Conservation (phyloP, 805 yeast genomes). For the Wickerhamiella azyma region DNA sequence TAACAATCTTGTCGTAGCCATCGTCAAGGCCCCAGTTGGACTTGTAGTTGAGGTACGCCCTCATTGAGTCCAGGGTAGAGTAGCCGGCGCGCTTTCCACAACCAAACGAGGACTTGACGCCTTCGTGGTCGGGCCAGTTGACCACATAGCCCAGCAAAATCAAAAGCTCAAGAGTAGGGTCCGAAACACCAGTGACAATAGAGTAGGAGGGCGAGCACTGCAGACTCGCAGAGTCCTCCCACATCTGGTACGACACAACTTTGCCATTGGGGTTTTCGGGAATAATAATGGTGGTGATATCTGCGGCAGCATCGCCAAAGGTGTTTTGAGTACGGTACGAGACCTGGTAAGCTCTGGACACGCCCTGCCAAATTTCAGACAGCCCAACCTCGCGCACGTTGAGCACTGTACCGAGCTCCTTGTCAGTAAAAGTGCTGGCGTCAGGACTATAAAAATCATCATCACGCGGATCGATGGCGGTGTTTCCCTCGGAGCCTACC, state of each 20-base stretch:
- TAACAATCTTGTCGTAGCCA: constrained; percentile 8
- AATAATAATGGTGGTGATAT: constrained; percentile 14
- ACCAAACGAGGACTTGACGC: constrained; percentile 20
- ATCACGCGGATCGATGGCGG: constrained; percentile 8
- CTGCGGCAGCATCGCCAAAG: constrained; percentile 8
- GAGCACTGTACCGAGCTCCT: constrained; percentile 10
- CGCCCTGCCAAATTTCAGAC: constrained; percentile 4
- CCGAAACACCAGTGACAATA: constrained; percentile 11
- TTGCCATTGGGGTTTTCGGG: constrained; percentile 8
- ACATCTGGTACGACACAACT: constrained; percentile 20
- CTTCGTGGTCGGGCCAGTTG: constrained; percentile 23
- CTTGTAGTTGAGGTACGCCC: constrained; percentile 16
- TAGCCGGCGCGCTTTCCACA: constrained; percentile 21
- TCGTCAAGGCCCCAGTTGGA: constrained; percentile 12
- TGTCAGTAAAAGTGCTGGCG: background rate
- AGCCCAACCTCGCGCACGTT: constrained; percentile 11
- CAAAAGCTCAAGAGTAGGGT: constrained; percentile 3
- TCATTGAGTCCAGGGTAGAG: constrained; percentile 19
- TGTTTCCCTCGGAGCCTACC: constrained; percentile 5
- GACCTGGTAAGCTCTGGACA: constrained; percentile 11
- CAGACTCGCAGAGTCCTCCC: constrained; percentile 20
- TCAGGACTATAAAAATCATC: constrained; percentile 12
- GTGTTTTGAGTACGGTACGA: constrained; percentile 12
- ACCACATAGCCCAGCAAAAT: constrained; percentile 11
- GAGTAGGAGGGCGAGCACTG: constrained; percentile 22